phyloP scores from a whole-genome alignment of 192 early-diverging fungal species.

The Tieghemiomyces parasiticus region DNA sequence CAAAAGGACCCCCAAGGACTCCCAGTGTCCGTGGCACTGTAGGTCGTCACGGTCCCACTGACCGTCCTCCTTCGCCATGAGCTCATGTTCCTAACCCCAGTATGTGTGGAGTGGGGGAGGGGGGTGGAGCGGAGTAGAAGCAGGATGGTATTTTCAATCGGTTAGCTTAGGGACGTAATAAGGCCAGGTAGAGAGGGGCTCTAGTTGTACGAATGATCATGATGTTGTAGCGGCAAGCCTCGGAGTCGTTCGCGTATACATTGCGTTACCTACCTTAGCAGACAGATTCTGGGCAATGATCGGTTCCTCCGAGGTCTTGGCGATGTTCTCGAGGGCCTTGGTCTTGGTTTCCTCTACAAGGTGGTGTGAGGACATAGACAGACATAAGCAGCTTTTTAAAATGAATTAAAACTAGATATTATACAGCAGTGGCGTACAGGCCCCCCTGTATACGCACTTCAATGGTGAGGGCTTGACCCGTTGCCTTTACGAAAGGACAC shows the following conservation, averaged over 20 bases:
- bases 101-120: background rate
- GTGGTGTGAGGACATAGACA: too few relatives aligned
- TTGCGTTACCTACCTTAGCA: background rate
- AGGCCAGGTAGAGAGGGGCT: too few relatives aligned
- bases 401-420: too few relatives aligned
- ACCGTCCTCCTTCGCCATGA: conserved; percentile 30
- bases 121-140: background rate
- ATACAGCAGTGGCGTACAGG: too few relatives aligned
- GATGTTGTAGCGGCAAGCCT: too few relatives aligned
- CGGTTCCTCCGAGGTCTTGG: conserved; percentile 21
- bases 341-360: conserved; percentile 17
- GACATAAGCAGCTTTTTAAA: too few relatives aligned
- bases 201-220: too few relatives aligned
- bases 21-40: conserved; percentile 30
- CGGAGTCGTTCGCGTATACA: too few relatives aligned
- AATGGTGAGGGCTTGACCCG: too few relatives aligned
- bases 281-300: background rate
- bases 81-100: conserved; percentile 18
- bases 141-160: background rate
- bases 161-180: too few relatives aligned
- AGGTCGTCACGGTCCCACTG: conserved; percentile 30
- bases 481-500: too few relatives aligned
- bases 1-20: conserved; percentile 32
- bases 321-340: conserved; percentile 25
- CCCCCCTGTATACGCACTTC: too few relatives aligned